Base-by-base conservation (phyloP, 345 rosid species). In the Euphorbia tirucalli region DNA sequence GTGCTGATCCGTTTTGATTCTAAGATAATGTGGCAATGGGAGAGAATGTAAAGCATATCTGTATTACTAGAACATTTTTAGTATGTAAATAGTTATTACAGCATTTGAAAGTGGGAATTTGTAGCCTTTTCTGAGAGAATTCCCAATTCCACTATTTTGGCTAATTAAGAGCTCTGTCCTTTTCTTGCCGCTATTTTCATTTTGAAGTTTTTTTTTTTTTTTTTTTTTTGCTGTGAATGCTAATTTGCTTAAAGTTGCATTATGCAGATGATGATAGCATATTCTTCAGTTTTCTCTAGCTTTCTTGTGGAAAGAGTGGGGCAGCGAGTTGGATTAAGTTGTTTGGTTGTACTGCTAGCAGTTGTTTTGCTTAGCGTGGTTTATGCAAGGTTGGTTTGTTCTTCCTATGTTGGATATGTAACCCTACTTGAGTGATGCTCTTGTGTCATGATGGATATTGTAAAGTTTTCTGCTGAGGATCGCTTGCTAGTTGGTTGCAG, bases 201-300 rank as follows among this genome's bases (percentile, higher is more conserved):
- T 7, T 56, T 61, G 35, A 5, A 9, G 30, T 30, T 30, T 41
- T 27, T 69, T 18, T 1, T 6, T 11, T 61, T 27, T 16, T 58
- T 67, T 18, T 52, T 7, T 52, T n/a, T n/a, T n/a, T n/a, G n/a
- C n/a, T n/a, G n/a, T n/a, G n/a, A n/a, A 24, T 11, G 27, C 65
- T 79, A 58, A 76, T 61, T 27, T 5, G 11, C 13, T 56, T 35
- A 35, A 56, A 32, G 75, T 60, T 63, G 41, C 48, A 71, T 28
- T 72, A 68, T 81, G 95, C 95, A 90, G 98, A 87, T 86, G 86
- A 85, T 88, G 95, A 83, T 88, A 74, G 95, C 97, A 46, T 89
- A 85, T 85, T 83, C 95, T 35, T 89, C 97, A 11, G 86, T 93
- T 74, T 84, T 89, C 87, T 90, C 96, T 72, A 82, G 90, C 85